A percentile compares a stretch with the other conserved stretches of the same genome.
Evolutionary conservation across 345 rosid genomes (phyloP).

Genomic region (Ailanthus altissimus): DNA sequence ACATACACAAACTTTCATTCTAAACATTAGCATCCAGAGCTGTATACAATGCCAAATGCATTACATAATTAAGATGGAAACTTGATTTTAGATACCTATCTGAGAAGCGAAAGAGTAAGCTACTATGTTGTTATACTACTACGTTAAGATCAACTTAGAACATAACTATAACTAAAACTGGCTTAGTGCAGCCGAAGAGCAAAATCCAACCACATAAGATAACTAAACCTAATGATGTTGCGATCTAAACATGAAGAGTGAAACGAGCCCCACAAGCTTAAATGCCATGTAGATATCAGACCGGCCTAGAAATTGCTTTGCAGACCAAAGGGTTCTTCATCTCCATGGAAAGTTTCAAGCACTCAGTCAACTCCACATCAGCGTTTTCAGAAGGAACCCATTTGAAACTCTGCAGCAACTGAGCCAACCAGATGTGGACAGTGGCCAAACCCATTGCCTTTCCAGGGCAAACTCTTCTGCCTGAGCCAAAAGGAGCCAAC

Average conservation of each 20-base stretch:
- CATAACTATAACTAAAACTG: not conserved
- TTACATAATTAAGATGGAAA: not conserved
- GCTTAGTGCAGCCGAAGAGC: not conserved
- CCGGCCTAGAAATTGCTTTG: conserved; percentile 51
- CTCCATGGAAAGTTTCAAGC: conserved; percentile 61
- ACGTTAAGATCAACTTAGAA: not conserved
- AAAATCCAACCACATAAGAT: not conserved
- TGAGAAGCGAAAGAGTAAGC: too few species aligned
- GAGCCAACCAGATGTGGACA: conserved; percentile 62
- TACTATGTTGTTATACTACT: too few species aligned
- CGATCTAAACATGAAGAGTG: not conserved
- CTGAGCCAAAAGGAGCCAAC: conserved; percentile 71
- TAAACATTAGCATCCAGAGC: not conserved
- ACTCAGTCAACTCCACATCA: conserved; percentile 51
- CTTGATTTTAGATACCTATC: not conserved
- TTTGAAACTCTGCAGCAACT: conserved; percentile 47
- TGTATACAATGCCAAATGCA: not conserved
- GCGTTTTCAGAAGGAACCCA: conserved; percentile 38
- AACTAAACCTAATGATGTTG: not conserved
- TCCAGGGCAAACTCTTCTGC: conserved; percentile 73
- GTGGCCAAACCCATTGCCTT: conserved; percentile 64
- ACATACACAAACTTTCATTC: not conserved
- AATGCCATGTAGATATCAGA: not conserved
- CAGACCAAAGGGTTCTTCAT: conserved; percentile 60
- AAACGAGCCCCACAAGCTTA: not conserved